Base-by-base conservation (phyloP, 148 eudicot genomes). In the Rhododendron molle region DNA sequence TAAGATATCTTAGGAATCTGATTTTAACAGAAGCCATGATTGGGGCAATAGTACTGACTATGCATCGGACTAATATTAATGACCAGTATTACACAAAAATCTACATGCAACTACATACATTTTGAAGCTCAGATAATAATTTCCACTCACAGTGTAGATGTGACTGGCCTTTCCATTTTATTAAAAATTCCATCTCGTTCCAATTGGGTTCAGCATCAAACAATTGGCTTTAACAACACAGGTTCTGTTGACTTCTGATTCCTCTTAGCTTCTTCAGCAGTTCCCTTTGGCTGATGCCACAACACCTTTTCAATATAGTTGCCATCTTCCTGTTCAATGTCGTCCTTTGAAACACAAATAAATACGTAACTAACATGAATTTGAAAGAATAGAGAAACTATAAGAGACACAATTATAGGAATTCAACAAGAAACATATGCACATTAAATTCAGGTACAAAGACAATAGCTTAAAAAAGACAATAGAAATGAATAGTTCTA, bases 91-190 rank as follows among this genome's bases (percentile, higher is more conserved):
- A 65, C 46, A 84, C 20, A 4, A 47, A 69, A 72, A 84, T 21
- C 34, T 40, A 30, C 18, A 60, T 82, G 28, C n/a, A 13, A 72
- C 65, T 21, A 28, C 93, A 90, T 89, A 95, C 99, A 91, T 95
- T 93, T 86, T 95, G 98, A 84, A 97, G 92, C 86, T 95, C 98
- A 38, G 85, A 88, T 52, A 92, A 86, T 62, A 98, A 76, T 89
- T 90, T 97, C 99, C 99, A 97, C 83, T 92, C 93, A 88, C 98
- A 97, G 79, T 97, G 99, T 65, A 97, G 88, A 91, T 97, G 98
- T 58, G 99, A 97, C 78, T 93, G 98, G 78, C 99, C 99, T 90
- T 95, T 97, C 99, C 98, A 97, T 89, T 97, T 97, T 85, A 97
- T 95, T 72, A 94, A 84, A 91, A 97, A 97, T 78, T 97, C 99